Evolutionary conservation across 2,329 filamentous ascomycete genomes (phyloP), one percentile per base, ranked within the genome.

Genomic region (Alternaria ethzedia): DNA sequence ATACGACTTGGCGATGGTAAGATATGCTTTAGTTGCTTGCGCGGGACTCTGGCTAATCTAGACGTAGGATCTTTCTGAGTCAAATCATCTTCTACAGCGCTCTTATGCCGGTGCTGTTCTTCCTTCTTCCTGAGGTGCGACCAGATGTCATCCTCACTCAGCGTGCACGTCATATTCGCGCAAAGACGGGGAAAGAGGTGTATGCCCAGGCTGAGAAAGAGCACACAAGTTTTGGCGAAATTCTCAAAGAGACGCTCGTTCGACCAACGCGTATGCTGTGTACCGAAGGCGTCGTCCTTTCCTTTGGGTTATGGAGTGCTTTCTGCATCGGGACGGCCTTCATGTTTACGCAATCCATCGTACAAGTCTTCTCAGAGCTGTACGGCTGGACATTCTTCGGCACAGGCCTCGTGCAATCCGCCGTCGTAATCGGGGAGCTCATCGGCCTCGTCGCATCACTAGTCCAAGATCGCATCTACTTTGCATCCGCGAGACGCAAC

Each of bases 281-380:
- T 66, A 86, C 84, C 1, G 84, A 86, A 73, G 81, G 81, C 4
- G 84, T 86, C 0, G 80, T 86, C 3, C 78, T 84, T 45, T 79
- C 79, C 50, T 80, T 82, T 50, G 84, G 83, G 2, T 61, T 86
- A 17, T 85, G 83, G 83, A 83, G 82, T 8, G 81, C 82, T 15
- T 83, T 85, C 60, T 79, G 79, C 61, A 78, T 83, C 54, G 82
- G 82, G n/a, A 81, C 79, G 2, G 79, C 84, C 20, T 86, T 83
- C 70, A 79, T 85, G 65, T 85, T 84, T 72, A 85, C 83, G 0
- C 84, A 86, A 61, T 83, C 80, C 28, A 80, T 83, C 45, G 79
- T 79, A 11, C 78, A 82, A 66, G 80, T 84, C 55, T 83, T 82
- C 70, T 61, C 69, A 2, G 65, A 58, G 1, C 65, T 82, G 2